phyloP scores from a whole-genome alignment of 805 yeast genomes.

The Ogataea haglerorum region DNA sequence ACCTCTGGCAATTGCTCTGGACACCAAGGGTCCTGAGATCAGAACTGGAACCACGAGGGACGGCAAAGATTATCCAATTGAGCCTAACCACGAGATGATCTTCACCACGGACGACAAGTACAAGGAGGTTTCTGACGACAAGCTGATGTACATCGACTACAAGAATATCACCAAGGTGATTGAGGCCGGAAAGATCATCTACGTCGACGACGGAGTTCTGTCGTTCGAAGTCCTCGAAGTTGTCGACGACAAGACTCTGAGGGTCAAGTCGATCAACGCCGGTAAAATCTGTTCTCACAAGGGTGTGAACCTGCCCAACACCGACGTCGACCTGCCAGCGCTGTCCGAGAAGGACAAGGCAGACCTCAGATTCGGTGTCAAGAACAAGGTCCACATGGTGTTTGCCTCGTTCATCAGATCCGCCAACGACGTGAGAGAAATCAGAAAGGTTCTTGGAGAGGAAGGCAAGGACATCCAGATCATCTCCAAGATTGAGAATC shows the following conservation, averaged over 20 bases:
- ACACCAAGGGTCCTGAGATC: conserved; percentile 99
- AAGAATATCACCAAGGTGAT: conserved; percentile 95
- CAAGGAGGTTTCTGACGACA: conserved; percentile 68
- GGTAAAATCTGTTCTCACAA: conserved; percentile 96
- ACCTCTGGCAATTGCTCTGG: conserved; percentile 97
- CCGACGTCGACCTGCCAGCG: conserved; percentile 98
- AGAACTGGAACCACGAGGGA: conserved; percentile 94
- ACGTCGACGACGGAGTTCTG: conserved; percentile 96
- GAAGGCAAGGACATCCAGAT: conserved; percentile 95
- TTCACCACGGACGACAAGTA: conserved; percentile 88
- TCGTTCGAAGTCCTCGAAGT: conserved; percentile 90
- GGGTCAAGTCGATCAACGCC: conserved; percentile 85
- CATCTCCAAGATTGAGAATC: conserved; percentile 97
- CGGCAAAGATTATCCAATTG: conserved; percentile 77
- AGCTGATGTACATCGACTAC: conserved; percentile 88
- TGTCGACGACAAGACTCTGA: conserved; percentile 74
- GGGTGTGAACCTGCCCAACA: conserved; percentile 99
- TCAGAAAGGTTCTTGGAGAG: conserved; percentile 94
- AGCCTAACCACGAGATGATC: conserved; percentile 83
- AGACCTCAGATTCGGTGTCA: conserved; percentile 93
- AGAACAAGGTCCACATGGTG: conserved; percentile 96
- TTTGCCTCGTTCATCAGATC: conserved; percentile 98
- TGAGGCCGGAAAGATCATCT: conserved; percentile 81
- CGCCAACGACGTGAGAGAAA: conserved; percentile 83
- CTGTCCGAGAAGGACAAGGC: conserved; percentile 93